Percentiles rank a stretch among this genome's conserved stretches.
Evolutionary conservation across 768 basidiomycete species (phyloP).

Genomic region (Chalciporus chontae): DNA sequence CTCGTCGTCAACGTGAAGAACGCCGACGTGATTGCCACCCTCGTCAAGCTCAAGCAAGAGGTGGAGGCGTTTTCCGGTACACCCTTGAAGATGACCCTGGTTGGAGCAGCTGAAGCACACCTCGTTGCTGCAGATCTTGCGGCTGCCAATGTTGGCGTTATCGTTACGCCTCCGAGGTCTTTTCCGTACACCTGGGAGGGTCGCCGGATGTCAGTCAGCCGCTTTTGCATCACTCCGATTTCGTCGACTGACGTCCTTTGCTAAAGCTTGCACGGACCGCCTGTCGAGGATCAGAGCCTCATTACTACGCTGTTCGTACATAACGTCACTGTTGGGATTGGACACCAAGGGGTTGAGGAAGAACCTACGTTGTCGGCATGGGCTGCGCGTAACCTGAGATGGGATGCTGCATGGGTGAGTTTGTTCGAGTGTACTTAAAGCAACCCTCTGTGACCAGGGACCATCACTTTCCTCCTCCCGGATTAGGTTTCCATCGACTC

Average conservation of each 20-base stretch:
- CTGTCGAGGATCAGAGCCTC: conserved; percentile 61
- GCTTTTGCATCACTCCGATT: background rate
- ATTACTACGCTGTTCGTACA: conserved; percentile 56
- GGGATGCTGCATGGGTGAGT: conserved; percentile 96
- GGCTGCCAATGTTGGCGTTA: conserved; percentile 62
- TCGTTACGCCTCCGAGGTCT: conserved; percentile 60
- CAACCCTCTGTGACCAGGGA: background rate
- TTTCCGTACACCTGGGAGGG: conserved; percentile 67
- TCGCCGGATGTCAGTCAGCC: conserved; percentile 50
- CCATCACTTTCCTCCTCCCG: background rate
- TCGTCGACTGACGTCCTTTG: background rate
- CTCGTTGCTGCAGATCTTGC: conserved; percentile 44
- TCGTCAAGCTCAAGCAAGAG: conserved; percentile 58
- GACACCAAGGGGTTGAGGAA: conserved; percentile 41
- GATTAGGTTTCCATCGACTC: conserved; percentile 33
- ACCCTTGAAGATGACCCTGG: conserved; percentile 45
- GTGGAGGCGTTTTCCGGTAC: conserved; percentile 37
- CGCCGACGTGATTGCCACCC: conserved; percentile 72
- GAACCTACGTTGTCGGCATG: conserved; percentile 69
- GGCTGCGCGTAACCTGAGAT: conserved; percentile 82
- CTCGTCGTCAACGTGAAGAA: conserved; percentile 66
- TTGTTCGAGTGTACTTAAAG: conserved; percentile 18
- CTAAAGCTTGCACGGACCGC: conserved; percentile 63
- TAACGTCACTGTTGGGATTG: conserved; percentile 64
- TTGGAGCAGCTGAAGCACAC: conserved; percentile 56